Base-by-base conservation (phyloP, 352 stramenopile species). In the Elongisporangium anandrum region DNA sequence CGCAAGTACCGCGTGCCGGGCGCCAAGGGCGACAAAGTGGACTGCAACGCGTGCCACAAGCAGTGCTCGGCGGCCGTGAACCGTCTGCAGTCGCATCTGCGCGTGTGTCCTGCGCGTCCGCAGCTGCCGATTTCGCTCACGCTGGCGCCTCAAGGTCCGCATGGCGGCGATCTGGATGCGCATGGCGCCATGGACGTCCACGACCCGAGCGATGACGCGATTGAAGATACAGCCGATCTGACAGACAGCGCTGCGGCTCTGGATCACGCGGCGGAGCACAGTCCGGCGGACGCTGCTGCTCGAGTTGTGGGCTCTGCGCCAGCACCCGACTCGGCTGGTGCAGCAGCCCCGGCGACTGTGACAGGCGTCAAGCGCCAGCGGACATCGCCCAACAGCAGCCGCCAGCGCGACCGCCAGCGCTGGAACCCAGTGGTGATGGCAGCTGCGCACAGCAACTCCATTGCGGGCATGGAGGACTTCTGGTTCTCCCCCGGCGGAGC, bases 21-120 rank as follows among this genome's bases (percentile, higher is more conserved):
- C 59, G 77, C 79, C 59, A 87, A 86, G 66, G 70, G 60, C 17
- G 70, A 83, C 29, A 87, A 84, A 29, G 79, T 89, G 34, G 66
- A 89, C 69, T 89, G 79, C 65, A 84, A 85, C 41, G 75, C 77
- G 19, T 89, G 79, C 51, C 59, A 79, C 2, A 83, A 79, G 58
- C 79, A 81, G 55, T 77, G 87, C 20, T 79, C 79, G 0, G 79
- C 79, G 7, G 73, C 77, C 9, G 71, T 78, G 4, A 89, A 87
- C 56, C 79, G 79, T 21, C 68, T 89, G 41, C 73, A 89, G 61
- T 87, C 79, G 38, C 79, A 89, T 49, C 50, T 89, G 63, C 79
- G 79, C 52, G 58, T 78, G 22, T 89, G 79, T 57, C 70, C 75
- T 4, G 74, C 79, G 53, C 73, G 73, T 2, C 57, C 66, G 6